phyloP scores from a whole-genome alignment of 1,284 basidiomycete genomes.

The Afroboletus lepidellus region DNA sequence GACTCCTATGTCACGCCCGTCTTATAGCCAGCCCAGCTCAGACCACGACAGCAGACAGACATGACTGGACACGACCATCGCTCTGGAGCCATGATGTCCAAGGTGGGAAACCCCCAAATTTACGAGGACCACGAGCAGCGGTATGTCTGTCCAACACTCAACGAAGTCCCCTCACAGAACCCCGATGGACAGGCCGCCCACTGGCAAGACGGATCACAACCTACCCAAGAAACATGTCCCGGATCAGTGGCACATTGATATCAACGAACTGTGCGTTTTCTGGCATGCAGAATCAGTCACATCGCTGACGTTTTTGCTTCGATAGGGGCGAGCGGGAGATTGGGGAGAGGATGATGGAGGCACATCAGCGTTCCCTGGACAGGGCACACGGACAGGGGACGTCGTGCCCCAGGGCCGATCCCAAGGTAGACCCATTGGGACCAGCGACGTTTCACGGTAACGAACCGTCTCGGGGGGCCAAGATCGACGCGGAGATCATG shows the following conservation, averaged over 20 bases:
- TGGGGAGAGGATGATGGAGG: slow-evolving; percentile 38
- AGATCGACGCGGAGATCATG: slow-evolving; percentile 59
- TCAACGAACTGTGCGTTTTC: slow-evolving; percentile 43
- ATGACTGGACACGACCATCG: slow-evolving; percentile 21
- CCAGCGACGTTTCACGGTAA: slow-evolving; percentile 53
- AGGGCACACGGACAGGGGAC: slow-evolving; percentile 28
- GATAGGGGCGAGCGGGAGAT: slow-evolving; percentile 43
- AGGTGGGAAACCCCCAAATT: slow-evolving; percentile 44
- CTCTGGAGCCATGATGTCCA: slow-evolving; percentile 46
- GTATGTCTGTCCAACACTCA: slow-evolving; percentile 20
- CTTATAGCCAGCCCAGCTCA: neutral
- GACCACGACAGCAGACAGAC: neutral
- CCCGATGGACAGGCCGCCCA: slow-evolving; percentile 16
- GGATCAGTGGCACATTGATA: slow-evolving; percentile 35
- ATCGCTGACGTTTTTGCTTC: neutral
- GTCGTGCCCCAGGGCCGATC: slow-evolving; percentile 18
- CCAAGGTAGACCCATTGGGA: slow-evolving; percentile 40
- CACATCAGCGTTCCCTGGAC: slow-evolving; percentile 31
- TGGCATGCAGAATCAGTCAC: no score
- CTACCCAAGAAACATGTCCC: slow-evolving; percentile 29
- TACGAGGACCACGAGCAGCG: slow-evolving; percentile 45
- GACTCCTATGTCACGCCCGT: neutral
- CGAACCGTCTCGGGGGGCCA: slow-evolving; percentile 58
- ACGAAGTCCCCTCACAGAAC: no score
- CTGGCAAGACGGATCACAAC: slow-evolving; percentile 18